A percentile compares a stretch with the other conserved stretches of the same genome.
Conservation (phyloP, 495 filamentous ascomycete genomes). For the Daldinia concentrica region DNA sequence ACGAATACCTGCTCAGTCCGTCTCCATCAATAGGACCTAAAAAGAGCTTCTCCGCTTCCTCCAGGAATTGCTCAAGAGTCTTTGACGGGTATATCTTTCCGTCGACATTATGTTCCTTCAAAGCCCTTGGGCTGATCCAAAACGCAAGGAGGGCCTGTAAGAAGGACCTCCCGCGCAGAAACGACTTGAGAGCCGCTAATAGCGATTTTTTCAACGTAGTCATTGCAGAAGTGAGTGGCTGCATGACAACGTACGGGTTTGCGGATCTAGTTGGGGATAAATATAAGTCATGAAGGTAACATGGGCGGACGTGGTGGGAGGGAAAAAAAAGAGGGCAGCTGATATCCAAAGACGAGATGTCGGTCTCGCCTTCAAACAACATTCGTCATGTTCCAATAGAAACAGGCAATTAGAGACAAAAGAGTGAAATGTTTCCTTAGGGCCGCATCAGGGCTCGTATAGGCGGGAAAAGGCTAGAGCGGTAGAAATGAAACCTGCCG, state of each 20-base stretch:
- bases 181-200: conserved; percentile 57
- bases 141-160: conserved; percentile 60
- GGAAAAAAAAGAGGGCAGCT: conserved; percentile 25
- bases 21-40: conserved; percentile 50
- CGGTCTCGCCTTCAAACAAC: conserved; percentile 26
- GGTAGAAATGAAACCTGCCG: conserved; percentile 50
- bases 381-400: conserved; percentile 45
- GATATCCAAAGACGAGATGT: conserved; percentile 32
- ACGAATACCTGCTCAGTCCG: conserved; percentile 52
- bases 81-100: conserved; percentile 34
- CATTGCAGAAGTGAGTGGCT: conserved; percentile 57
- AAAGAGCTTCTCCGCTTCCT: conserved; percentile 50
- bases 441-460: conserved; percentile 46
- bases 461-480: conserved; percentile 46
- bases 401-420: conserved; percentile 38
- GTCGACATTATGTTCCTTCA: conserved; percentile 50
- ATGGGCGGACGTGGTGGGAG: conserved; percentile 12
- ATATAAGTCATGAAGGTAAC: conserved; percentile 45
- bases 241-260: conserved; percentile 53
- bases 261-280: conserved; percentile 29
- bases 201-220: conserved; percentile 55
- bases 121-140: conserved; percentile 55
- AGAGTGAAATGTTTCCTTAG: conserved; percentile 43
- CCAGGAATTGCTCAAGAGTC: conserved; percentile 45
- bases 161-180: conserved; percentile 61